These are phyloP conservation scores for Nicotiana otophora DNA, from an alignment of 257 asterid species.

Conservation along the genomic window DNA sequence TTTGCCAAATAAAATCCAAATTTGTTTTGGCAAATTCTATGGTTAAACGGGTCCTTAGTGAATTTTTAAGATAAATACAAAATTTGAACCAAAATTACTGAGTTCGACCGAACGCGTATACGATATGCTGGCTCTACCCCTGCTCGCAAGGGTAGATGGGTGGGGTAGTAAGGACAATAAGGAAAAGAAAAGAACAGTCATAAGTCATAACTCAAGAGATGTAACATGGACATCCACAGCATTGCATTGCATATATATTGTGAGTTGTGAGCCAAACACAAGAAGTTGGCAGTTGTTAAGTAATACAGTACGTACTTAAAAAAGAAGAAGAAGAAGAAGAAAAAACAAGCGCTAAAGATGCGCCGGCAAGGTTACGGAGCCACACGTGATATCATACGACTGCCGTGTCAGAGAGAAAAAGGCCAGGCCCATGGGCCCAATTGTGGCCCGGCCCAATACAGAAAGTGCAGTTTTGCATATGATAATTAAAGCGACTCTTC, in stretches of 20 bases:
- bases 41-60: too few relatives aligned
- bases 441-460: background rate
- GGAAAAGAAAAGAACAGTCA: background rate
- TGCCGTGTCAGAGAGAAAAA: background rate
- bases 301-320: background rate
- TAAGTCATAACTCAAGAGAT: background rate
- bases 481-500: background rate
- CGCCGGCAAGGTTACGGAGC: conserved; percentile 12
- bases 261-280: background rate
- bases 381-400: conserved; percentile 1
- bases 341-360: background rate
- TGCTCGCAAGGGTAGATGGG: too few relatives aligned
- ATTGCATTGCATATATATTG: background rate
- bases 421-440: background rate
- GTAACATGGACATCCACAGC: background rate
- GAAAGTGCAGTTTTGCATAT: background rate
- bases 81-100: too few relatives aligned
- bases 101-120: too few relatives aligned
- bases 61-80: too few relatives aligned
- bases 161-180: too few relatives aligned
- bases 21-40: too few relatives aligned
- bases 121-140: too few relatives aligned
- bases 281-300: background rate
- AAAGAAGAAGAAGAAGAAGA: background rate
- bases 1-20: too few relatives aligned